Base-by-base conservation (phyloP, 805 yeast genomes). In the Monosporozyma aerobia region DNA sequence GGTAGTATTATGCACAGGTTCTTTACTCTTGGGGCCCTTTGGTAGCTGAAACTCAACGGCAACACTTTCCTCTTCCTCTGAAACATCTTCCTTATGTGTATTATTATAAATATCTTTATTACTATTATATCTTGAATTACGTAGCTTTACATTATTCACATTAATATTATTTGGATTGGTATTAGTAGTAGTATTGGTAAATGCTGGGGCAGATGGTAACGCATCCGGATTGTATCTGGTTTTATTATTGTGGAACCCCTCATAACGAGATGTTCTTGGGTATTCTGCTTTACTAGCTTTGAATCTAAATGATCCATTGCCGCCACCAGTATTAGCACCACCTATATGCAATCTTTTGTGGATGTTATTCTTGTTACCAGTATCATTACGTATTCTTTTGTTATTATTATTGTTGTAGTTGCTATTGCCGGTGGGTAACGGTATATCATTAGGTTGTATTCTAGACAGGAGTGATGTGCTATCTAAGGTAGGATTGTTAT, bases 11-110 rank as follows among this genome's bases (percentile, higher is more conserved):
- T n/a, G 27, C 10, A 32, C 11, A 23, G 43, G 43, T n/a, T 25
- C 27, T 29, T 55, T 44, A 10, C 54, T 53, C 48, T 59, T 60
- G 2, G 66, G 66, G 9, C 66, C 66, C 48, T 59, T 63, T 43
- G 66, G 66, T 44, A 63, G 49, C 16, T 59, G 50, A 19, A 35
- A 35, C 13, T n/a, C n/a, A 14, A 30, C 8, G 5, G 29, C 37
- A 22, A 16, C 19, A 32, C 10, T 46, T 46, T 16, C 37, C 5
- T 30, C 16, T 13, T 35, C 7, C n/a, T 35, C 25, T 4, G 25
- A 22, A 39, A 22, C 43, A 19, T 35, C 16, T 13, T 35, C 39
- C 13, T 32, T 32, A 13, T 14, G 13, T 13, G 16, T 35, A 32
- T 32, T 32, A 13, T 14, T 35, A 35, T 35, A 3, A 37, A 14